Base-by-base conservation (phyloP, 441 rosid genomes). In the Capsella rubella region DNA sequence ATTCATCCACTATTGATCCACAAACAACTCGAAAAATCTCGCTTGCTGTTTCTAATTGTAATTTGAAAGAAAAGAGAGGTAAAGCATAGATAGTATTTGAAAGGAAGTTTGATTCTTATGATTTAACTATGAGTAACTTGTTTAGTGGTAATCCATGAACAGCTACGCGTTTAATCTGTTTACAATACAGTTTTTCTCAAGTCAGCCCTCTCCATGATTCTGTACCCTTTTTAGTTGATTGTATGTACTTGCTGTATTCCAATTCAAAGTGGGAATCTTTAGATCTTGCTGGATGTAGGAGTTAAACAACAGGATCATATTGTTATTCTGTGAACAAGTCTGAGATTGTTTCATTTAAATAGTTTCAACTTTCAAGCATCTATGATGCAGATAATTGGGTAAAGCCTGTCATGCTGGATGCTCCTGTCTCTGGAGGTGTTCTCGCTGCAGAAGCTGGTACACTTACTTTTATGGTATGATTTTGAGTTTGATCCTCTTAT, bases 391-490 rank as follows among this genome's bases (percentile, higher is more conserved):
- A 72, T 73, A 27, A 77, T 12, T 84, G 87, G 91, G 82, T 78
- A 80, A 86, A 81, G 29, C 92, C 98, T 54, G 77, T 83, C 64
- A 94, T 94, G 95, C 82, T 91, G 84, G 98, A 93, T 79, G 98
- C 98, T 82, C 98, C 98, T 6, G 98, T 93, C 43, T 93, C 98
- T 54, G 97, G 97, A 73, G 98, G 98, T 64, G 89, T 91, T 82
- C 86, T 89, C 79, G 97, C 93, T 79, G 98, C 96, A 40, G 96
- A 91, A 80, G 84, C 89, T 47, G 90, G 88, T 47, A 75, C 89
- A 15, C 95, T 93, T 28, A 88, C 95, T 64, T 93, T 93, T 84
- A 91, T 93, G 94, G 96, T 90, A 83, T 75, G 69, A 21, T 21
- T 21, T 4, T 62, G 64, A 21, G 25, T 21, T 70, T n/a, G 8